Evolutionary conservation across 2,329 filamentous ascomycete genomes (phyloP).

Genomic region (Metarhizium guizhouense): DNA sequence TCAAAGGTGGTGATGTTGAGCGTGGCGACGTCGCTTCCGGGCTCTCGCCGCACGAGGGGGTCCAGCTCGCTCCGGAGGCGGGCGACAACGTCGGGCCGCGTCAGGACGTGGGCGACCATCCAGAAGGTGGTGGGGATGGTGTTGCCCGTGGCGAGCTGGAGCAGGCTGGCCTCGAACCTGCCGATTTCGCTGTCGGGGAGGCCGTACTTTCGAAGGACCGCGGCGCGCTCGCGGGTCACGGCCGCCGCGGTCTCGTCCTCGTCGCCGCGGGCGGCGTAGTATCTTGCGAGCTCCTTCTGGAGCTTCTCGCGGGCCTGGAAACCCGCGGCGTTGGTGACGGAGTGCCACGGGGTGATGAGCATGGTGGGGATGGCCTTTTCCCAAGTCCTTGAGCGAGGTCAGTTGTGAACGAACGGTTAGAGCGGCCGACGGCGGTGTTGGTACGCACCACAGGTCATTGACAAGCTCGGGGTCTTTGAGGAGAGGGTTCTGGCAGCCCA

Average conservation of each 20-base stretch:
- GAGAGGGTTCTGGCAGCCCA: conserved; percentile 28
- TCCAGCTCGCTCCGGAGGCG: conserved; percentile 12
- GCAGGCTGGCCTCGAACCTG: conserved; percentile 21
- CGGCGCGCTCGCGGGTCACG: conserved; percentile 18
- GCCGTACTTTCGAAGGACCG: conserved; percentile 18
- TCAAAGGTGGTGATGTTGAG: conserved; percentile 21
- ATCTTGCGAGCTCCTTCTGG: conserved; percentile 18
- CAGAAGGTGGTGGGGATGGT: conserved; percentile 28
- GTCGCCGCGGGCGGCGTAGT: conserved; percentile 19
- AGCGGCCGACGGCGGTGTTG: no score
- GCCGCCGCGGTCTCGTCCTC: conserved; percentile 17
- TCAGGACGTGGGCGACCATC: conserved; percentile 23
- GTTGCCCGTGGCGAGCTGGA: conserved; percentile 24
- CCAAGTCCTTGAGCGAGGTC: conserved; percentile 8
- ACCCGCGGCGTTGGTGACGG: conserved; percentile 15
- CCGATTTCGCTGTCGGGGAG: conserved; percentile 17
- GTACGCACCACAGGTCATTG: no score
- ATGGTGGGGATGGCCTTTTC: conserved; percentile 20
- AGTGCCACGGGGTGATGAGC: conserved; percentile 18
- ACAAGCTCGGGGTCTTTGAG: no score
- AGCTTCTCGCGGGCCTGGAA: conserved; percentile 13
- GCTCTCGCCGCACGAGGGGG: no score
- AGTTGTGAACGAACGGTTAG: no score
- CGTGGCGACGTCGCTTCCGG: no score
- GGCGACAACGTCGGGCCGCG: conserved; percentile 14